These are phyloP conservation scores for Penicillium sp. DNA, from an alignment of 2,329 filamentous ascomycete genomes.

Conservation along the genomic window DNA sequence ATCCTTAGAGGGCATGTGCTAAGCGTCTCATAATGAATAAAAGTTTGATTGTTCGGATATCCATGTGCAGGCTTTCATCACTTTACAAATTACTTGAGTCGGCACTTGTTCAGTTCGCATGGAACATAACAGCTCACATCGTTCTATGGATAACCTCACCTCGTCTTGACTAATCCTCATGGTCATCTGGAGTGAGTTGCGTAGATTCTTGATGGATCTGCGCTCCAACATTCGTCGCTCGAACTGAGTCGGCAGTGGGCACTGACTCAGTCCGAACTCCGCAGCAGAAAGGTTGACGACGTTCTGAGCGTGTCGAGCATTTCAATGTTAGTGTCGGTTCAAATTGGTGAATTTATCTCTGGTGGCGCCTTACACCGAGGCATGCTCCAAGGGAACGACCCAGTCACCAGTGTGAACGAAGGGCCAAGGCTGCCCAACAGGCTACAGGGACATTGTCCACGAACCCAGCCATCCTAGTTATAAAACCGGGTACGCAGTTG, in stretches of 20 bases:
- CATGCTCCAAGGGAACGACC: not conserved
- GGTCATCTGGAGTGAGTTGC: too few species aligned
- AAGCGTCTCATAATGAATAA: conserved; percentile 2
- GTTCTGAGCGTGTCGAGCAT: too few species aligned
- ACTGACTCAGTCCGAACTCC: not conserved
- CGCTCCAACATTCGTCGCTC: too few species aligned
- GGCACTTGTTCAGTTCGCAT: too few species aligned
- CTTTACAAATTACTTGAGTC: too few species aligned
- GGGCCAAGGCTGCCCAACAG: conserved; percentile 2
- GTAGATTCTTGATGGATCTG: too few species aligned
- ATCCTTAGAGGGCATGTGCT: conserved; percentile 4
- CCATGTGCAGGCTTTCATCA: too few species aligned
- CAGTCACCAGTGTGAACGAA: not conserved
- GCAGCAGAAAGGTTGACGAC: too few species aligned
- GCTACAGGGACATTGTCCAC: not conserved
- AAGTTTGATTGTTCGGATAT: conserved; percentile 4
- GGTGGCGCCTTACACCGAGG: not conserved
- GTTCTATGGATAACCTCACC: too few species aligned
- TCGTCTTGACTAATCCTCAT: too few species aligned
- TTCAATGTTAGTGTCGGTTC: not conserved
- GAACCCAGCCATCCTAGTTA: not conserved
- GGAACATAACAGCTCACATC: too few species aligned
- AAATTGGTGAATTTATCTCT: not conserved
- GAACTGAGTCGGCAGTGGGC: too few species aligned
- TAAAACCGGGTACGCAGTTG: not conserved